Evolutionary conservation across 2,329 filamentous ascomycete genomes (phyloP).

Genomic region (Colletotrichum zoysiae): DNA sequence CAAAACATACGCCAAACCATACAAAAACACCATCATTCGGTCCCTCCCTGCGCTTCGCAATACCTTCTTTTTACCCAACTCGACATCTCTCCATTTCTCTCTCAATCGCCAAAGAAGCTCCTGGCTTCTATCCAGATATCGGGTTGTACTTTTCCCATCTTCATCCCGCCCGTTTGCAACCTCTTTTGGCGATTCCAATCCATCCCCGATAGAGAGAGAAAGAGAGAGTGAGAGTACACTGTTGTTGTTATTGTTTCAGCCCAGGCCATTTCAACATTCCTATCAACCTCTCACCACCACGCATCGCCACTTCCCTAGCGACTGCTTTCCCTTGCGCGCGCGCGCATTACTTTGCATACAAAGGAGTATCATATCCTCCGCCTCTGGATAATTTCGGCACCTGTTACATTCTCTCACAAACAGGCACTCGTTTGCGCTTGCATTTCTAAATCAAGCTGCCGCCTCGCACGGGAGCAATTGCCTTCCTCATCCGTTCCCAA

Average conservation of each 20-base stretch:
- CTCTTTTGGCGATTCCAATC: neutral
- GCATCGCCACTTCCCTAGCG: conserved; percentile 15
- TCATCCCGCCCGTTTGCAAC: conserved; percentile 1
- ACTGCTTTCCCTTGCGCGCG: conserved; percentile 11
- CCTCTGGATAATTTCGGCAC: conserved; percentile 32
- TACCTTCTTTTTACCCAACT: conserved; percentile 41
- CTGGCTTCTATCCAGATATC: neutral
- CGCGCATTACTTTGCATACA: conserved; percentile 41
- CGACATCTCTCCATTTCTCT: conserved; percentile 5
- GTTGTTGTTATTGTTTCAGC: conserved; percentile 43
- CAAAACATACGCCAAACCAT: conserved; percentile 41
- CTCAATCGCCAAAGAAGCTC: conserved; percentile 10
- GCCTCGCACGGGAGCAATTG: conserved; percentile 25
- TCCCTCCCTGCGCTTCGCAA: conserved; percentile 32
- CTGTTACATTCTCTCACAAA: conserved; percentile 33
- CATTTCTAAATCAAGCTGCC: conserved; percentile 6
- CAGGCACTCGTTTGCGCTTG: conserved; percentile 25
- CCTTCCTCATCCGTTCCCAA: neutral
- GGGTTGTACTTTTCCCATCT: neutral
- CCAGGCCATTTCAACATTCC: conserved; percentile 38
- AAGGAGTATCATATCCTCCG: conserved; percentile 31
- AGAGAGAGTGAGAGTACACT: neutral
- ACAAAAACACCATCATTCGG: conserved; percentile 42
- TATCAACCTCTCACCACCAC: conserved; percentile 15
- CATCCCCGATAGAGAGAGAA: neutral